These are phyloP conservation scores for Favolaschia claudopus DNA, from an alignment of 768 basidiomycete genomes.

Conservation along the genomic window DNA sequence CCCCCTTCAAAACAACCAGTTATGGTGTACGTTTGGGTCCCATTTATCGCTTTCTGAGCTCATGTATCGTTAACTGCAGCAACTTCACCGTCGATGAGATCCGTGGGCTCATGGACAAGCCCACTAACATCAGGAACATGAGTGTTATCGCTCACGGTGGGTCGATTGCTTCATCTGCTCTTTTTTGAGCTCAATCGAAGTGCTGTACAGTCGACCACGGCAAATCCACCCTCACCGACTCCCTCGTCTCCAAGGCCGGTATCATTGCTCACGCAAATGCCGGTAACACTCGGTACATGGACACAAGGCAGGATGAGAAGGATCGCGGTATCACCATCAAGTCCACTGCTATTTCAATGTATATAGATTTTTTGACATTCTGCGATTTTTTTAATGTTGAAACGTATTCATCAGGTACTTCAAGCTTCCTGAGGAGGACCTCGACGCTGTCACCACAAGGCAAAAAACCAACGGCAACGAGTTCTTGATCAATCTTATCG, in stretches of 20 bases:
- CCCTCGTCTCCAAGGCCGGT: constrained; percentile 98
- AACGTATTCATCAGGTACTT: constrained; percentile 79
- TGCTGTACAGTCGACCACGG: constrained; percentile 94
- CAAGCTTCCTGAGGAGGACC: constrained; percentile 89
- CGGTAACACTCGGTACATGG: constrained; percentile 96
- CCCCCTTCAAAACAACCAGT: constrained; percentile 55
- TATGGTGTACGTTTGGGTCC: constrained; percentile 71
- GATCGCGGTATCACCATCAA: constrained; percentile 99
- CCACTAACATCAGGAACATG: constrained; percentile 80
- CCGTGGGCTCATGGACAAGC: constrained; percentile 85
- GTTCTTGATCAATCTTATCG: constrained; percentile 99
- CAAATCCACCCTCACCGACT: constrained; percentile 99
- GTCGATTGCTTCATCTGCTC: constrained; percentile 33
- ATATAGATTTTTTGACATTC: background rate
- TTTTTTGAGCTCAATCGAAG: constrained; percentile 18
- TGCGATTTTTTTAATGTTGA: background rate
- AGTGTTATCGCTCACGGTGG: constrained; percentile 71
- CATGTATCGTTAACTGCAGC: constrained; percentile 51
- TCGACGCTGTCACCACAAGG: constrained; percentile 67
- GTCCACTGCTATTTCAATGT: constrained; percentile 91
- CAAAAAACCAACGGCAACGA: constrained; percentile 94
- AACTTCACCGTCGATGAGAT: constrained; percentile 86
- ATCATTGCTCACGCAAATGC: constrained; percentile 96
- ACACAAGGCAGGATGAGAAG: constrained; percentile 98
- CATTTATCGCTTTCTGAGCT: constrained; percentile 35